Percentiles rank a stretch among this genome's conserved stretches.
These are phyloP conservation scores for Cladosporium sp. DNA, from an alignment of 2,329 filamentous ascomycete species.

Conservation along the genomic window DNA sequence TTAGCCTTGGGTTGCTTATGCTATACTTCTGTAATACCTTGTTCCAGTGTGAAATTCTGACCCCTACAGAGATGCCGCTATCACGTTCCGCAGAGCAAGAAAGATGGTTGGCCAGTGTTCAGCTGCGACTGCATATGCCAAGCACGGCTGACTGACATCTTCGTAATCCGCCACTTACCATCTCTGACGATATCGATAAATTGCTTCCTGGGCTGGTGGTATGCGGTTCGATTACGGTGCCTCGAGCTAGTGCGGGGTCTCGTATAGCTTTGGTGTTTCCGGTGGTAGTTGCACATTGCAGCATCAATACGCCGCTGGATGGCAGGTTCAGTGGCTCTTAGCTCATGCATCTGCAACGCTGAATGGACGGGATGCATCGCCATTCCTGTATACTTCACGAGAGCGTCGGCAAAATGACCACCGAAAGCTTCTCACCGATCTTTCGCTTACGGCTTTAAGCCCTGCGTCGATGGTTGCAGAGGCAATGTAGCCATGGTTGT, in stretches of 20 bases:
- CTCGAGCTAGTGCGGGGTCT: not conserved
- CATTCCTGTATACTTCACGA: no score
- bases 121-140: not conserved
- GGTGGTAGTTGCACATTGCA: no score
- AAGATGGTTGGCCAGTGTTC: no score
- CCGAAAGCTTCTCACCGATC: not conserved
- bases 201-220: not conserved
- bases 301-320: not conserved
- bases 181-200: not conserved
- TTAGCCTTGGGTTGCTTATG: no score
- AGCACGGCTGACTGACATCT: constrained; percentile 4
- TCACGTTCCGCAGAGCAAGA: no score
- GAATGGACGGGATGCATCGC: not conserved
- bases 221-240: constrained; percentile 1
- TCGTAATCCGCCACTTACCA: constrained; percentile 5
- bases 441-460: not conserved
- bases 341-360: not conserved
- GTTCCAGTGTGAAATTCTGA: no score
- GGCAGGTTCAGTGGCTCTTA: not conserved
- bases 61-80: no score
- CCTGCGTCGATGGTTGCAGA: not conserved
- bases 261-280: not conserved
- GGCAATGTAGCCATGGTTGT: not conserved
- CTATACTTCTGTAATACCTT: no score
- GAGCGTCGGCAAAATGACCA: no score